These are phyloP conservation scores for Fusarium sp. DNA, from an alignment of 2,329 filamentous ascomycete genomes.

Conservation along the genomic window DNA sequence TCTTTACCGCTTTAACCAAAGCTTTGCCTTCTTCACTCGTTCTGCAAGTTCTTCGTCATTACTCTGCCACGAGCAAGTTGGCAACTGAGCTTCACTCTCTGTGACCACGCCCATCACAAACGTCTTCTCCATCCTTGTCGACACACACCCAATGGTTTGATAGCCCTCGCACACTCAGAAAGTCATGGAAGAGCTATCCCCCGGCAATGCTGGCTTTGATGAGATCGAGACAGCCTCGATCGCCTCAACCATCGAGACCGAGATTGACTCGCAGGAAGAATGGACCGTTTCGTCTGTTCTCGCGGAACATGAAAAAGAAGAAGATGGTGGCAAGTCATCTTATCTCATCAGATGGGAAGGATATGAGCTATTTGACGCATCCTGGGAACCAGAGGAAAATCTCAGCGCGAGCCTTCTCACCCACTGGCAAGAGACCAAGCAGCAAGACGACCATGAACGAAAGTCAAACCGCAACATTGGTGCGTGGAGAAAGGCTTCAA, in stretches of 20 bases:
- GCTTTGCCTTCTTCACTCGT: not conserved
- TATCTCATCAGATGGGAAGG: conserved; percentile 53
- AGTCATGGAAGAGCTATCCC: not conserved
- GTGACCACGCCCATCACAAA: not conserved
- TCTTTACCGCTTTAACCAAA: not conserved
- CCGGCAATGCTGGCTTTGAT: conserved; percentile 10
- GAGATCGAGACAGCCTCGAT: conserved; percentile 45
- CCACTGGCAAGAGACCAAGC: conserved; percentile 55
- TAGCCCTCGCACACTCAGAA: not conserved
- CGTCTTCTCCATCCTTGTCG: not conserved
- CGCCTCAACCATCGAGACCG: conserved; percentile 47
- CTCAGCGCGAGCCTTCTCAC: conserved; percentile 51
- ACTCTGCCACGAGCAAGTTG: not conserved
- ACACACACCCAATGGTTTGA: not conserved
- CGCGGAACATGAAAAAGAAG: conserved; percentile 49
- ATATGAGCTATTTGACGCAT: conserved; percentile 48
- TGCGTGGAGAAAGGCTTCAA: conserved; percentile 49
- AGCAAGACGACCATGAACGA: conserved; percentile 46
- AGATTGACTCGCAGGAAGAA: conserved; percentile 52
- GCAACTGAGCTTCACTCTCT: not conserved
- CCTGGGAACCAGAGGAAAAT: conserved; percentile 61
- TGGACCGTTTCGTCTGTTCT: conserved; percentile 62
- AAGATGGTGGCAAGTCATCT: conserved; percentile 35
- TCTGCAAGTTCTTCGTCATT: not conserved
- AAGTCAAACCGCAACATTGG: conserved; percentile 50